Conservation (phyloP, 345 rosid genomes). For the Linum trigynum region DNA sequence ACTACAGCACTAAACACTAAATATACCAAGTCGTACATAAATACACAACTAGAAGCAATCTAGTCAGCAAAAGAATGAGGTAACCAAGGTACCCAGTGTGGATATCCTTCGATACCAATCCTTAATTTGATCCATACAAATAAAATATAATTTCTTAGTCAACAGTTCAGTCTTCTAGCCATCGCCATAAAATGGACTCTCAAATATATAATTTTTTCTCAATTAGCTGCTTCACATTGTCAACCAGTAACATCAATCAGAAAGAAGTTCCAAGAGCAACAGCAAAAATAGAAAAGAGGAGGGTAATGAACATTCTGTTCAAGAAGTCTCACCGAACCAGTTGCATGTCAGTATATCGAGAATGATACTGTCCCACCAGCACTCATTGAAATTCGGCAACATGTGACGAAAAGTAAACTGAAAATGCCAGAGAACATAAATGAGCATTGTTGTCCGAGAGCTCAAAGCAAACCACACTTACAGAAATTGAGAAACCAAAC, state of each 20-base stretch:
- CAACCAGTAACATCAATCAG: background rate
- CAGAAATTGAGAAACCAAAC: slow-evolving; percentile 1
- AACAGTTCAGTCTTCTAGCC: no score
- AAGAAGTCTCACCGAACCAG: slow-evolving; percentile 80
- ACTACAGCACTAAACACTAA: no score
- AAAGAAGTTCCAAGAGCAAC: background rate
- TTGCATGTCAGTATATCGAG: slow-evolving; percentile 95
- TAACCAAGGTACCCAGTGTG: no score
- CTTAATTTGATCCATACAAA: no score
- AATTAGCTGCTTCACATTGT: background rate
- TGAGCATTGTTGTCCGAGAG: background rate
- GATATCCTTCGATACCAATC: no score
- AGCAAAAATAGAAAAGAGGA: no score
- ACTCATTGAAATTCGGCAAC: slow-evolving; percentile 98
- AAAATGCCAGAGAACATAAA: slow-evolving; percentile 18
- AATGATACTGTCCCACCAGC: slow-evolving; percentile 99
- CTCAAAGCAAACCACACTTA: background rate
- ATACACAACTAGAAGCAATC: no score
- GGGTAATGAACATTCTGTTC: background rate
- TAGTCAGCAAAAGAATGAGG: no score
- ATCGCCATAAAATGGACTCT: no score
- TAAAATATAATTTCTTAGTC: no score
- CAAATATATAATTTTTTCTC: background rate
- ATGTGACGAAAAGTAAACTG: slow-evolving; percentile 96
- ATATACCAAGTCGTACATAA: no score